Evolutionary conservation across 2,329 filamentous ascomycete species (phyloP), one percentile per base, ranked within the genome.

Genomic region (Talaromyces funiculosus): DNA sequence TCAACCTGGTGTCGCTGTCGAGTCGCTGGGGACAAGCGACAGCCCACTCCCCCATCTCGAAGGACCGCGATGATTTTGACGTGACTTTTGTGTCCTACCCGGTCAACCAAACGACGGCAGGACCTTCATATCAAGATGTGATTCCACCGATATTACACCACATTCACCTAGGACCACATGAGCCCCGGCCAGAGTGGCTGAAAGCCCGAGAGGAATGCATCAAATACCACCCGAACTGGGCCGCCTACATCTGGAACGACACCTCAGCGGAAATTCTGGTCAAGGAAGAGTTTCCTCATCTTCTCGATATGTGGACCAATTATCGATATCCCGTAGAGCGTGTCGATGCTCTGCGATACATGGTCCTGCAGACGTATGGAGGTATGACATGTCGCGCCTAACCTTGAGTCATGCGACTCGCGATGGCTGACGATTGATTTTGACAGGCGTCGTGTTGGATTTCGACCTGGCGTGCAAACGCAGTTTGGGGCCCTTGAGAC

Each of bases 391-490:
- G n/a, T 8, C 4, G 20, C 45, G 24, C 24, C 12, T 31, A 33
- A 6, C 33, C 40, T 22, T 10, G 10, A 4, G 18, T 24, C 1
- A 6, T 6, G 2, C 4, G 2, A 12, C 8, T 35, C 22, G 7
- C 9, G 14, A 14, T 18, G 9, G 47, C 47, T 45, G 9, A 33
- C 3, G 1, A 54, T 22, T 14, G 18, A n/a, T 20, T 38, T n/a
- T 24, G 12, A 31, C 12, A 69, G 67, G 68, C 3, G 64, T 63
- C 4, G 64, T 71, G 2, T 53, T 75, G 3, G 75, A 73, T 66
- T 73, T 73, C 68, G 76, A 72, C 55, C 70, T 78, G 14, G 68
- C 73, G 24, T 78, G 76, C 63, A 69, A 69, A 57, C 70, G 75
- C 18, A 73, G 72, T 1, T 65, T 78, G 4, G 75, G 75, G 1